Conservation (phyloP, 2,329 filamentous ascomycete species). For the Botryotinia calthae region DNA sequence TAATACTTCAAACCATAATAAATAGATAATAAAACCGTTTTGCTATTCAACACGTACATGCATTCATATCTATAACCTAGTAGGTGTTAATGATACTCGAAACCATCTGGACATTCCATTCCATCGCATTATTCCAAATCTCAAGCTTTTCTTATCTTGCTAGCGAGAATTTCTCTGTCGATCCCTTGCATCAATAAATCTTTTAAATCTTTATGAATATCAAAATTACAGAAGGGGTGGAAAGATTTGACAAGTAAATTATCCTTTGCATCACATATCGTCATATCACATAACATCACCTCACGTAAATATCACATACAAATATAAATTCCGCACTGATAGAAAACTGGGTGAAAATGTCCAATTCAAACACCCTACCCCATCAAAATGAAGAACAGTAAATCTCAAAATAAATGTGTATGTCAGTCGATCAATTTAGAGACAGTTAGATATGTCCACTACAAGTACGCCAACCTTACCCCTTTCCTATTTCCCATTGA, state of each 20-base stretch:
- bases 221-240: not conserved
- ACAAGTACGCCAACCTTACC: not conserved
- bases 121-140: too few relatives aligned
- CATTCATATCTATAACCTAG: too few relatives aligned
- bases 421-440: slow-evolving; percentile 13
- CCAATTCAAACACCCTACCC: not conserved
- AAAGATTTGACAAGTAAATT: not conserved
- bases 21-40: not conserved
- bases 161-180: too few relatives aligned
- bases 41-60: too few relatives aligned
- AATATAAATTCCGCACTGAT: not conserved
- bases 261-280: not conserved
- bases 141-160: too few relatives aligned
- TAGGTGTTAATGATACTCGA: too few relatives aligned
- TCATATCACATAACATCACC: not conserved
- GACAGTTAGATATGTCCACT: not conserved
- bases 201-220: too few relatives aligned
- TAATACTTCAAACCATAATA: not conserved
- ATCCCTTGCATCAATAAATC: too few relatives aligned
- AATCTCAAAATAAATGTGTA: not conserved
- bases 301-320: not conserved
- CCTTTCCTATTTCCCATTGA: not conserved
- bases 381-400: not conserved
- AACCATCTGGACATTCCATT: too few relatives aligned
- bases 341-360: not conserved